Conservation (phyloP, 768 basidiomycete species). For the Calvatia gigantea region DNA sequence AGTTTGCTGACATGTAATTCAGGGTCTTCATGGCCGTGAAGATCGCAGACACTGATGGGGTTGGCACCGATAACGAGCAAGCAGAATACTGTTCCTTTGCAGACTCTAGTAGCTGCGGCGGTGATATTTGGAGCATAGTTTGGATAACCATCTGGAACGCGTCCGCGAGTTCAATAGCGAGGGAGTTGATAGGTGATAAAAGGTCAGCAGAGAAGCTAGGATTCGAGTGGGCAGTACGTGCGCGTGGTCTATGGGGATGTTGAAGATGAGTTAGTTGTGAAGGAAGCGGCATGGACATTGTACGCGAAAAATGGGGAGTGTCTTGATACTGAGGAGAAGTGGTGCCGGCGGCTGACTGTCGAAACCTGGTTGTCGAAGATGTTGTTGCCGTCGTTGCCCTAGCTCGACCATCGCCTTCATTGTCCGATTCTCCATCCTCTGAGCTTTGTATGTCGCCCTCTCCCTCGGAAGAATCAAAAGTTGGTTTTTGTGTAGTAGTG, state of each 20-base stretch:
- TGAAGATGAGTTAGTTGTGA: slow-evolving; percentile 72
- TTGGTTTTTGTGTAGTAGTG: neutral
- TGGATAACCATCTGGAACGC: slow-evolving; percentile 88
- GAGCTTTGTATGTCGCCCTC: slow-evolving; percentile 5
- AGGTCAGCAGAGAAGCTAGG: slow-evolving; percentile 19
- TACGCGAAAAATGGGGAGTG: slow-evolving; percentile 63
- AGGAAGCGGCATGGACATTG: slow-evolving; percentile 78
- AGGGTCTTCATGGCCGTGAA: slow-evolving; percentile 91
- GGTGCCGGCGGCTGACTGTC: slow-evolving; percentile 19
- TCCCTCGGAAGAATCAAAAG: slow-evolving; percentile 5
- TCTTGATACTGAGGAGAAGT: slow-evolving; percentile 14
- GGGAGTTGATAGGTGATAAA: slow-evolving; percentile 50
- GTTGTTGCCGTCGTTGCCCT: neutral
- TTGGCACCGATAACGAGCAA: slow-evolving; percentile 83
- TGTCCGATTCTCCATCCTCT: slow-evolving; percentile 8
- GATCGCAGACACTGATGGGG: slow-evolving; percentile 83
- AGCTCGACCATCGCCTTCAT: slow-evolving; percentile 4
- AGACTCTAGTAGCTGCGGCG: slow-evolving; percentile 87
- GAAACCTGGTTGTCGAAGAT: neutral
- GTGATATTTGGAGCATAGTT: slow-evolving; percentile 86
- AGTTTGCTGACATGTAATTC: slow-evolving; percentile 90
- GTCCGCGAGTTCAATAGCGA: slow-evolving; percentile 88
- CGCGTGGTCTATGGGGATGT: slow-evolving; percentile 53
- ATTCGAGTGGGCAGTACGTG: slow-evolving; percentile 16
- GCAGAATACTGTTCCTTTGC: slow-evolving; percentile 92